Base-by-base conservation (phyloP, 2,329 filamentous ascomycete species). In the Emergomyces africanus region DNA sequence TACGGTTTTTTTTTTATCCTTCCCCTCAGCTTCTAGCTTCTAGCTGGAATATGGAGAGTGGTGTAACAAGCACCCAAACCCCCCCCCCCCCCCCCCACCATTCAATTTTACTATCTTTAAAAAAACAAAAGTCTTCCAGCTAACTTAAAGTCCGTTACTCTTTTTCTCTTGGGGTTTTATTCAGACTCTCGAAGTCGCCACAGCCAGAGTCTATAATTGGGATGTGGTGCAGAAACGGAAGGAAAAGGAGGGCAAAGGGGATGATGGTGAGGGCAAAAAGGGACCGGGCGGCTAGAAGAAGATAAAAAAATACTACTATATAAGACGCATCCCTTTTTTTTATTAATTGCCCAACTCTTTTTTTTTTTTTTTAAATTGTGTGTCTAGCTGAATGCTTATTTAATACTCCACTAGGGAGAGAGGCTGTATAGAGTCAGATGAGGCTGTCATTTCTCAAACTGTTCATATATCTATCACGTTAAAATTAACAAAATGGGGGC, bases 171-270 rank as follows among this genome's bases (percentile, higher is more conserved):
- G 46, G 30, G 30, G 37, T 61, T 51, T 57, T 33, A 39, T 48
- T n/a, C 65, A 95, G 89, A 96, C 91, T 0, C 86, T 99, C 79
- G 94, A 99, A 74, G 94, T 99, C 39, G 94, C 94, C 3, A 90
- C 92, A 46, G 94, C 94, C 25, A 82, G 94, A 64, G 91, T 99
- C n/a, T 97, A 99, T 75, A 99, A 99, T 74, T 97, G 94, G 92
- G 94, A 99, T 69, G 90, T 99, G 4, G 89, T 92, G 49, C 89
- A 96, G 78, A 89, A 95, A 75, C 81, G 94, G 66, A 96, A 96
- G 78, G 90, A 96, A 62, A 94, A 90, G 73, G 76, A 33, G 9
- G 49, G 54, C 9, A 54, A 54, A 53, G 58, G 49, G 39, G 33
- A 56, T 28, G 61, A 33, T 23, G 59, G 42, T 41, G 57, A 48